A percentile compares a stretch with the other conserved stretches of the same genome.
Conservation (phyloP, 2,329 filamentous ascomycete species). For the Colletotrichum sidae region DNA sequence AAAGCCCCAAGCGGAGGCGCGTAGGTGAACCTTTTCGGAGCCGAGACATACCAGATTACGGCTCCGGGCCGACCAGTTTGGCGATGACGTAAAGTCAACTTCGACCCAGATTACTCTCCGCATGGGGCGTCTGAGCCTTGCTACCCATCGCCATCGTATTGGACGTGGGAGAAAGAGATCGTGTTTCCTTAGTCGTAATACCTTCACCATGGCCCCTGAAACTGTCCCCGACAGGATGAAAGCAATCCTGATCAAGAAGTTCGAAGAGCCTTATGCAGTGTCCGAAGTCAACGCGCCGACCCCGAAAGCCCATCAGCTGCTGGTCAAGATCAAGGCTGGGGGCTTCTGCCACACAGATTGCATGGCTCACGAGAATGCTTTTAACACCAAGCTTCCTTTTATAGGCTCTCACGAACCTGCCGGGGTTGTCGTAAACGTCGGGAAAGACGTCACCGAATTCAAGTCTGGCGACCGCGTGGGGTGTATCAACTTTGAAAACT, state of each 20-base stretch:
- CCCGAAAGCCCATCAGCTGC: slow-evolving; percentile 32
- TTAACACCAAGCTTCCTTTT: slow-evolving; percentile 21
- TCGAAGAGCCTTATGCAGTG: slow-evolving; percentile 27
- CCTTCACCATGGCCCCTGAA: background rate
- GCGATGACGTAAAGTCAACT: too few relatives aligned
- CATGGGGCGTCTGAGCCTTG: too few relatives aligned
- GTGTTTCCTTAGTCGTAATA: too few relatives aligned
- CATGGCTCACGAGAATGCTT: slow-evolving; percentile 35
- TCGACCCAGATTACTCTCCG: too few relatives aligned
- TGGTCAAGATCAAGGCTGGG: slow-evolving; percentile 33
- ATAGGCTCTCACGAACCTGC: slow-evolving; percentile 34
- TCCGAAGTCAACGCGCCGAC: slow-evolving; percentile 22
- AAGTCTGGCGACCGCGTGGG: slow-evolving; percentile 36
- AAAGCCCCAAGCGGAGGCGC: too few relatives aligned
- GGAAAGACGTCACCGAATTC: slow-evolving; percentile 6
- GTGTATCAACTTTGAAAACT: slow-evolving; percentile 35
- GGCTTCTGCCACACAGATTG: slow-evolving; percentile 37
- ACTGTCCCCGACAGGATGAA: background rate
- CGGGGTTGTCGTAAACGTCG: slow-evolving; percentile 17
- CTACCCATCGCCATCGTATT: too few relatives aligned
- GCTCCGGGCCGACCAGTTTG: too few relatives aligned
- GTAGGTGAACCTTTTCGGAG: too few relatives aligned
- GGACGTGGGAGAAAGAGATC: too few relatives aligned
- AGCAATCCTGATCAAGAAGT: slow-evolving; percentile 7
- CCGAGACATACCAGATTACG: too few relatives aligned